Evolutionary conservation across 176 grass and related monocot species (phyloP).

Genomic region (Melocanna baccifera): DNA sequence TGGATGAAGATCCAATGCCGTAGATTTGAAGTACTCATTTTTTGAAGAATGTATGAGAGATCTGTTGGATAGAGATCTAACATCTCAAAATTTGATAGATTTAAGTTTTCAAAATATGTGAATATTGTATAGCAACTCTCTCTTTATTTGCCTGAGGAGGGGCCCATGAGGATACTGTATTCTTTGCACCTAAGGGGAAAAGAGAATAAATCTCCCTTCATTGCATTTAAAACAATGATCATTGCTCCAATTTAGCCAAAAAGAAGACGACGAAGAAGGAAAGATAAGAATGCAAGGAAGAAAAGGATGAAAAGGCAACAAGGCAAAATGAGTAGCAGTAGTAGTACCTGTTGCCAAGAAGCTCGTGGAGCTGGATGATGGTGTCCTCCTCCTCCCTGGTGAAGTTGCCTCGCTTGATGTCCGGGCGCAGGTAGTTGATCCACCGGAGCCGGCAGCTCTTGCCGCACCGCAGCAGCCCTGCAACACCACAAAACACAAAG

Average conservation of each 20-base stretch:
- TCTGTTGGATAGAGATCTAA: no score
- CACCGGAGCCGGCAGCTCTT: conserved; percentile 94
- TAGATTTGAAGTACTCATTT: no score
- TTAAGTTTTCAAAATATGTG: no score
- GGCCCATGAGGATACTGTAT: conserved; percentile 29
- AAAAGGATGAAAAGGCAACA: not conserved
- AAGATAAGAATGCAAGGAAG: not conserved
- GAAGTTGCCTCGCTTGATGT: conserved; percentile 94
- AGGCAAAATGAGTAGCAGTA: not conserved
- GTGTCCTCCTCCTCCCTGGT: conserved; percentile 68
- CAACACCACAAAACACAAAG: not conserved
- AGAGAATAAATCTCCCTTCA: not conserved
- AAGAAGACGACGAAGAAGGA: not conserved
- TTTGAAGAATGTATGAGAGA: no score
- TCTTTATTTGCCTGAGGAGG: conserved; percentile 7
- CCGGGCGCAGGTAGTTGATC: conserved; percentile 85
- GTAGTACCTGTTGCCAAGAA: conserved; percentile 75
- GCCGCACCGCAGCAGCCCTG: conserved; percentile 72
- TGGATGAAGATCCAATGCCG: no score
- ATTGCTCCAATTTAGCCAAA: not conserved
- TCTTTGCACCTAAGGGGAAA: not conserved
- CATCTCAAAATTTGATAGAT: no score
- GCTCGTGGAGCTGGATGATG: conserved; percentile 69
- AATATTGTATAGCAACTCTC: no score
- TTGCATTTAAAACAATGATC: conserved; percentile 31